Conservation (phyloP, 768 basidiomycete species). For the Termitomyces bulborhizus region DNA sequence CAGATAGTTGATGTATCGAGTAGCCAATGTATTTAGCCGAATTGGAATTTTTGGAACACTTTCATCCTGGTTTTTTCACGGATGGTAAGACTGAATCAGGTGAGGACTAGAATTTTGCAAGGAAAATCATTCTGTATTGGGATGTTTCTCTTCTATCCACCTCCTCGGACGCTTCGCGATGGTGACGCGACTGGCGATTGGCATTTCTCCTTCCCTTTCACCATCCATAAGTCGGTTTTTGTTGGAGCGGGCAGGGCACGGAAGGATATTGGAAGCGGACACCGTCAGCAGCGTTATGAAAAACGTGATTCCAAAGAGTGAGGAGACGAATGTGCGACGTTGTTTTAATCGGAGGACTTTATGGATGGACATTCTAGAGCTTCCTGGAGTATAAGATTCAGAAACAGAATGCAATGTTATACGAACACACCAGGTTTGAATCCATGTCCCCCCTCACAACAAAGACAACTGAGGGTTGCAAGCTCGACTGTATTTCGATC, state of each 20-base stretch:
- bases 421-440: constrained; percentile 16
- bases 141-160: constrained; percentile 77
- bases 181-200: constrained; percentile 33
- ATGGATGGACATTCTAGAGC: constrained; percentile 49
- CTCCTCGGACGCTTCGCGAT: constrained; percentile 59
- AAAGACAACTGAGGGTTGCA: too few relatives aligned
- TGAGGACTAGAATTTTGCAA: background rate
- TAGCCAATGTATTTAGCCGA: constrained; percentile 17
- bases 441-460: constrained; percentile 20
- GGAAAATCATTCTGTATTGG: constrained; percentile 20
- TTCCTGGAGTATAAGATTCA: constrained; percentile 8
- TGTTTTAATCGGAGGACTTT: constrained; percentile 57
- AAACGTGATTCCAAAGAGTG: constrained; percentile 78
- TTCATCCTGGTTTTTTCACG: background rate
- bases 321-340: constrained; percentile 68
- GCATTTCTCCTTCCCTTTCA: constrained; percentile 21
- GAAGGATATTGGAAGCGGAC: constrained; percentile 70
- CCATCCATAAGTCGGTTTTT: constrained; percentile 56
- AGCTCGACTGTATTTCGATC: background rate
- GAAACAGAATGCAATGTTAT: background rate
- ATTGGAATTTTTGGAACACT: background rate
- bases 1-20: constrained; percentile 19
- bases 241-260: constrained; percentile 68
- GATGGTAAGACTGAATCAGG: background rate
- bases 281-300: constrained; percentile 75